These are phyloP conservation scores for Cladosporium sphaerospermum DNA, from an alignment of 2,329 filamentous ascomycete species.

Conservation along the genomic window DNA sequence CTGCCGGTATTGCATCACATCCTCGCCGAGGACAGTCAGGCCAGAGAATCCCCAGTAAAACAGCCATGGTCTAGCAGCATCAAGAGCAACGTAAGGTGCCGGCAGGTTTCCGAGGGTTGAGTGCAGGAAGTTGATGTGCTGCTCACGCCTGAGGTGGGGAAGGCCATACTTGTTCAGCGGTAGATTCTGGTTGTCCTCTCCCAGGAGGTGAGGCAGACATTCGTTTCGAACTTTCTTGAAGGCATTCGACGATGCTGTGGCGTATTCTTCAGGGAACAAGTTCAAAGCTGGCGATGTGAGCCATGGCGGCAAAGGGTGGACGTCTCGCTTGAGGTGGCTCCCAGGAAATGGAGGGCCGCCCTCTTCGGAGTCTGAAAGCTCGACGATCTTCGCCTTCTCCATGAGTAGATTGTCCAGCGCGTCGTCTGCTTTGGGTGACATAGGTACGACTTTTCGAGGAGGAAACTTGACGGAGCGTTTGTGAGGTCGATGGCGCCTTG, in stretches of 20 bases:
- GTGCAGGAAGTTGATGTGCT: conserved; percentile 57
- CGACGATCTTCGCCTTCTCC: conserved; percentile 25
- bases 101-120: conserved; percentile 56
- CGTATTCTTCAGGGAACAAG: conserved; percentile 21
- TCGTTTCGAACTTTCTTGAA: conserved; percentile 9
- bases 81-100: conserved; percentile 62
- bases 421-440: conserved; percentile 13
- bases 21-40: conserved; percentile 69
- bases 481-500: conserved; percentile 7
- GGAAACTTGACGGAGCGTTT: conserved; percentile 12
- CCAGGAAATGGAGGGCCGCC: conserved; percentile 27
- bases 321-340: conserved; percentile 13
- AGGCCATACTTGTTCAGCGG: conserved; percentile 62
- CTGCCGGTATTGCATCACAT: conserved; percentile 59
- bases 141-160: conserved; percentile 61
- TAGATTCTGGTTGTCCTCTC: conserved; percentile 38
- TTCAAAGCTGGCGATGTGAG: conserved; percentile 19
- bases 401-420: conserved; percentile 25
- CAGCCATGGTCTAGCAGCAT: conserved; percentile 88
- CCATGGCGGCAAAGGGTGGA: conserved; percentile 21
- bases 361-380: conserved; percentile 26
- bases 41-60: conserved; percentile 85
- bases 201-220: conserved; percentile 25
- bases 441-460: conserved; percentile 9
- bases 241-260: conserved; percentile 7